Evolutionary conservation across 2,329 filamentous ascomycete species (phyloP), one percentile per base, ranked within the genome.

Genomic region (Pseudofabraea citricarpa): DNA sequence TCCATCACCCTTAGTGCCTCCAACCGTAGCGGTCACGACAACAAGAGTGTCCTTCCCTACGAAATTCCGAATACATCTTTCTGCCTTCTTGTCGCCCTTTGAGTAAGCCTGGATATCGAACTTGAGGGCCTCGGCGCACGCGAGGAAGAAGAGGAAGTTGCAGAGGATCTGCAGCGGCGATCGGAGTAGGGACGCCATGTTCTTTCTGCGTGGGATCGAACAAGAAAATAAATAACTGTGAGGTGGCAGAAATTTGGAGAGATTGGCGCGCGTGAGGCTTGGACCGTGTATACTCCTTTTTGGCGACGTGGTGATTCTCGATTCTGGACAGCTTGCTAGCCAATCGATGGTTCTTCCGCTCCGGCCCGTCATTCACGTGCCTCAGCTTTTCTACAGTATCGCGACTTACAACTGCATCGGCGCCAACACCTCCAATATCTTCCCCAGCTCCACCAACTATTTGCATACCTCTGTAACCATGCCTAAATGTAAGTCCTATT

Each of bases 31-130:
- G 45, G 91, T 97, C 41, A 98, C 91, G 24, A 97, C 91, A 32
- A 98, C 93, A 53, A 98, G 73, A 52, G 93, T 95, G 63, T 96
- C 90, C 68, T 82, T 86, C 49, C 81, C 78, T 54, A 96, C 90
- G 66, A 96, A 98, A 73, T 98, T 98, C 65, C 91, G 82, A 66
- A 98, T 87, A 72, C 93, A 98, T 71, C 91, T 80, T 70, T 91
- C 86, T 61, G 83, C 79, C 60, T 76, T 81, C 49, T 73, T 72
- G 57, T 84, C 81, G 64, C 77, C 75, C 49, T 78, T 73, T 41
- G 71, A 68, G 53, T 82, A 77, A 35, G 90, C 88, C 58, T 79
- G 69, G 49, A 98, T 80, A 60, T 98, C 93, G 76, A 98, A 96
- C 73, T 95, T 96, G 59, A 98, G 81, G 47, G 90, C 90, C 54